Evolutionary conservation across 164 flowering plant species (phyloP).

Genomic region (Hamamelis virginiana): DNA sequence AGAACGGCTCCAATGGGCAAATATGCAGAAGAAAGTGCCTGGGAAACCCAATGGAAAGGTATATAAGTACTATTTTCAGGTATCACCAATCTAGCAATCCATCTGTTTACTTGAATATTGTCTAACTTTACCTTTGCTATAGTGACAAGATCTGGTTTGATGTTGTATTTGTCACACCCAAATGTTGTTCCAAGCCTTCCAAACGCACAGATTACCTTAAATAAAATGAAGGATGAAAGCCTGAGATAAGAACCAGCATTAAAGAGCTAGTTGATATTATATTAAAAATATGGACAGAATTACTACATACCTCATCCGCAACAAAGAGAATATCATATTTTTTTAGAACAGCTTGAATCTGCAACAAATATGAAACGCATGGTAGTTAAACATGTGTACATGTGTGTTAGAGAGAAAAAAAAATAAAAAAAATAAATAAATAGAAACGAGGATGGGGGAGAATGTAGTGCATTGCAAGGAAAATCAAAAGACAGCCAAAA

Average conservation of each 20-base stretch:
- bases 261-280: neutral
- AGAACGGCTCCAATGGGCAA: conserved; percentile 97
- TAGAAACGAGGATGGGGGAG: no score
- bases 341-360: conserved; percentile 88
- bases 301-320: conserved; percentile 79
- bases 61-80: no score
- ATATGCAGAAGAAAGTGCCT: conserved; percentile 92
- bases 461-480: no score
- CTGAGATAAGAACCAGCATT: neutral
- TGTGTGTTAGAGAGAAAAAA: neutral
- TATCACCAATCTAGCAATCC: neutral
- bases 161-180: conserved; percentile 91
- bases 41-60: conserved; percentile 10
- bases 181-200: conserved; percentile 98
- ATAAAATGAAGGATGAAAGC: conserved; percentile 3
- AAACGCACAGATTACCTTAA: conserved; percentile 89
- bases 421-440: no score
- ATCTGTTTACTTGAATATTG: neutral
- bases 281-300: conserved; percentile 2
- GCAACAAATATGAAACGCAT: conserved; percentile 16
- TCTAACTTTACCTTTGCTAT: conserved; percentile 68
- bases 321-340: conserved; percentile 92
- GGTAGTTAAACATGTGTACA: neutral
- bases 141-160: conserved; percentile 94
- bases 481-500: no score